Base-by-base conservation (phyloP, 2,329 filamentous ascomycete genomes). In the Penicillium expansum region DNA sequence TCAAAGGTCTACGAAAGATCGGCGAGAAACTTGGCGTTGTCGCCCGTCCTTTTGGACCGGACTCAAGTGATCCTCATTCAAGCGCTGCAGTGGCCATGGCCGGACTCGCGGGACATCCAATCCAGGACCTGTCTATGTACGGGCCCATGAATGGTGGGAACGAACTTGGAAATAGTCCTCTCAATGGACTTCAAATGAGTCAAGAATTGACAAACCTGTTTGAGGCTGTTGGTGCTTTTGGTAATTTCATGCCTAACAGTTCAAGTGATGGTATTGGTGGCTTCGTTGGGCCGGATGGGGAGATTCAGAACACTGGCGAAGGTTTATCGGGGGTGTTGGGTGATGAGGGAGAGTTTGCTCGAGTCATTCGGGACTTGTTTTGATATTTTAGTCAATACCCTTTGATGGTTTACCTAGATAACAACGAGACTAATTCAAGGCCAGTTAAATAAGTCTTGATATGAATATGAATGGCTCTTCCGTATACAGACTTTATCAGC, bases 51-150 rank as follows among this genome's bases (percentile, higher is more conserved):
- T 69, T 70, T 55, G 65, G 70, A 41, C 58, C 74, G 2, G 76
- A 79, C 39, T 72, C 78, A 2, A 73, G 76, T 20, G 84, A 87
- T 60, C 78, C 83, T 16, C 84, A 85, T 66, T 85, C 83, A 2
- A 82, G 80, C 22, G 85, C 85, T 3, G 85, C 85, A 1, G 82
- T 87, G 5, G 84, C 85, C 9, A 87, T 88, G 85, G 85, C 84
- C 10, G 84, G 84, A 1, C 74, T 88, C 18, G 85, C 85, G 2
- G 85, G 85, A 6, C 83, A 87, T 66, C 79, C 80, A 29, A 82
- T 86, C 16, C 83, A 86, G 56, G 81, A 83, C 55, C 71, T 83
- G 57, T 77, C 81, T 0, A 67, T 84, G 22, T 84, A 80, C 56
- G 70, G 71, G 9, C 53, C 69, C 33, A 69, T 75, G 38, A 73